These are phyloP conservation scores for Candolleomyces eurysporus DNA, from an alignment of 768 basidiomycete genomes.

Conservation along the genomic window DNA sequence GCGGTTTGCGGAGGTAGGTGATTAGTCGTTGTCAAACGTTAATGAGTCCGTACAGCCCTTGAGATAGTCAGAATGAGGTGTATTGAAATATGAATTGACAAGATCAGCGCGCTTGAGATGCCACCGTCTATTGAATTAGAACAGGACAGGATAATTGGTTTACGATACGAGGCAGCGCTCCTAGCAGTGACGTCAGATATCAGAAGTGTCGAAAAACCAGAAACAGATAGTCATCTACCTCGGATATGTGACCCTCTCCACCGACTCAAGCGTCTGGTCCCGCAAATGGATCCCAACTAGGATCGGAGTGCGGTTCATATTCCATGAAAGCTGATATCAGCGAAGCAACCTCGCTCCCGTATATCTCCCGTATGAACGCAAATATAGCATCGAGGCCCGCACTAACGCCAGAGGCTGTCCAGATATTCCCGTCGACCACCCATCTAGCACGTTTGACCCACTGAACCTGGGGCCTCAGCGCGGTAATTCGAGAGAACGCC, in stretches of 20 bases:
- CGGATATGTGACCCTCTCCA: background rate
- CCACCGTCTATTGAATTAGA: no score
- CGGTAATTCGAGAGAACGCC: conserved; percentile 23
- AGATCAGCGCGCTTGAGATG: no score
- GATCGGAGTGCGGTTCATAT: conserved; percentile 36
- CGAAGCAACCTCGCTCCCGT: conserved; percentile 33
- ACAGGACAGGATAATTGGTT: no score
- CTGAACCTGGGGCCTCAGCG: conserved; percentile 28
- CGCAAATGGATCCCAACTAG: conserved; percentile 39
- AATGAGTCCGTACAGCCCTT: no score
- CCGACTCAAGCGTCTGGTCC: conserved; percentile 24
- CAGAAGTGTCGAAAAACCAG: no score
- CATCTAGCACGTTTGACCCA: conserved; percentile 47
- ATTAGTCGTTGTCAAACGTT: no score
- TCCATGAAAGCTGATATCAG: conserved; percentile 33
- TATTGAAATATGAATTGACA: no score
- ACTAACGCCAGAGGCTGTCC: conserved; percentile 47
- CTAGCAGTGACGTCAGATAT: no score
- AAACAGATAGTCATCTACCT: no score
- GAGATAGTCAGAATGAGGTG: no score
- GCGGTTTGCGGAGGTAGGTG: no score
- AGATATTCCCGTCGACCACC: conserved; percentile 48
- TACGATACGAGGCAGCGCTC: no score
- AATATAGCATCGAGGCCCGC: conserved; percentile 42
- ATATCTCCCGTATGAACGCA: conserved; percentile 34